Base-by-base conservation (phyloP, 176 grass and related monocot species). In the Paspalum notatum region DNA sequence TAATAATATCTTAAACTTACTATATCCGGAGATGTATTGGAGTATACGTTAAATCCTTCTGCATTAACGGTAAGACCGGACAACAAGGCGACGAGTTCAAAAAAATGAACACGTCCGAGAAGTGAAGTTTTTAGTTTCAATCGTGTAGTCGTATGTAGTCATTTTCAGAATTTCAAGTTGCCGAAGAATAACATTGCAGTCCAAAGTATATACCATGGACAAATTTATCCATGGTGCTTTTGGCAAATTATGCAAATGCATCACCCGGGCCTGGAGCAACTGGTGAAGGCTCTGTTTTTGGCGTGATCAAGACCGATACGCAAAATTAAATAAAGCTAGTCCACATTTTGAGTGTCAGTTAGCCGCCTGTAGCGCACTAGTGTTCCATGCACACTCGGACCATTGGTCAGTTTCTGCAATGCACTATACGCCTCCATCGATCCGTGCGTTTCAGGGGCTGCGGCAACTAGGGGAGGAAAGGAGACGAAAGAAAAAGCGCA, bases 401-500 rank as follows among this genome's bases (percentile, higher is more conserved):
- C 22, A 10, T 56, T 75, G 21, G 53, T 68, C 78, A 21, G 71
- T 37, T 81, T 86, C 62, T 51, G 20, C 27, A 16, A 44, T 21
- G 10, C 11, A 25, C 10, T n/a, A 27, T 17, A 25, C 17, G 59
- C 18, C 42, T 21, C 8, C 48, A 32, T 32, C 32, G 32, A 10
- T 80, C 0, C 50, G 85, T 81, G 85, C 52, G 62, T 86, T 75
- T 75, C 71, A 68, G 51, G 12, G 9, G 40, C 50, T 69, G 77
- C 18, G 18, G 41, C 84, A 85, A 51, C 82, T 78, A 32, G 32
- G 25, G 44, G 13, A 60, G 39, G 53, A n/a, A 17, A 32, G 32
- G 32, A 59, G 24, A 59, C 21, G 56, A 21, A 18, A 44, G 64
- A 20, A 20, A 32, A 32, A 32, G 3, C n/a, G 44, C 17, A 38